These are phyloP conservation scores for Zymoseptoria passerinii DNA, from an alignment of 2,329 filamentous ascomycete genomes.

Conservation along the genomic window DNA sequence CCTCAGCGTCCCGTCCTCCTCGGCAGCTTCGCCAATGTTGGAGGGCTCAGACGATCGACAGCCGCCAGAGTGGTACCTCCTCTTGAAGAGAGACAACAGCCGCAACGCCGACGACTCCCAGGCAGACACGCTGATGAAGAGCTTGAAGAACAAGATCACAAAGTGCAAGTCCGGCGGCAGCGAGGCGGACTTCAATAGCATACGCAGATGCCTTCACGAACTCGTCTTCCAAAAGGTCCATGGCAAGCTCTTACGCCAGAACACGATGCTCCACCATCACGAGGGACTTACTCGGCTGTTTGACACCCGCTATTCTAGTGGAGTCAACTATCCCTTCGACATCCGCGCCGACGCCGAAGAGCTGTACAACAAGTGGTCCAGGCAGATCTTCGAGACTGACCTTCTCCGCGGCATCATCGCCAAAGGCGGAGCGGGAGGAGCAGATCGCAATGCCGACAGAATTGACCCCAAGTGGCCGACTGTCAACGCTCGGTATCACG, in stretches of 20 bases:
- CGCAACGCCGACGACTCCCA: conserved; percentile 5
- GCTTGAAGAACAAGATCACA: conserved; percentile 5
- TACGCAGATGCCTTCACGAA: conserved; percentile 33
- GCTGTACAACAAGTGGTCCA: conserved; percentile 40
- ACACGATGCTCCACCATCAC: conserved; percentile 30
- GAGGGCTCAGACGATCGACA: not conserved
- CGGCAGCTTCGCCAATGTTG: not conserved
- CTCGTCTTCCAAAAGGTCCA: conserved; percentile 32
- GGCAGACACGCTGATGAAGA: conserved; percentile 5
- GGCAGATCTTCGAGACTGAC: conserved; percentile 35
- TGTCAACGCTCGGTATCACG: conserved; percentile 28
- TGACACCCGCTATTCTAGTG: conserved; percentile 13
- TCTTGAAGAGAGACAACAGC: not conserved
- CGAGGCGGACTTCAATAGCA: conserved; percentile 21
- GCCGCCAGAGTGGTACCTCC: not conserved
- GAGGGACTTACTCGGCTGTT: conserved; percentile 38
- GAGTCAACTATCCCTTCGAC: conserved; percentile 37
- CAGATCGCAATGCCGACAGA: conserved; percentile 17
- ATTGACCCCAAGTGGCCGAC: conserved; percentile 20
- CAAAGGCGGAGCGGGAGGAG: conserved; percentile 6
- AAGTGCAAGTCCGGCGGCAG: conserved; percentile 1
- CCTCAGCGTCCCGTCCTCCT: not conserved
- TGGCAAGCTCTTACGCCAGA: conserved; percentile 26
- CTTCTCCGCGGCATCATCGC: conserved; percentile 39
- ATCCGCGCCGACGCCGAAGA: conserved; percentile 40